phyloP scores from a whole-genome alignment of 495 filamentous ascomycete genomes.

The Chaetomium tenue region DNA sequence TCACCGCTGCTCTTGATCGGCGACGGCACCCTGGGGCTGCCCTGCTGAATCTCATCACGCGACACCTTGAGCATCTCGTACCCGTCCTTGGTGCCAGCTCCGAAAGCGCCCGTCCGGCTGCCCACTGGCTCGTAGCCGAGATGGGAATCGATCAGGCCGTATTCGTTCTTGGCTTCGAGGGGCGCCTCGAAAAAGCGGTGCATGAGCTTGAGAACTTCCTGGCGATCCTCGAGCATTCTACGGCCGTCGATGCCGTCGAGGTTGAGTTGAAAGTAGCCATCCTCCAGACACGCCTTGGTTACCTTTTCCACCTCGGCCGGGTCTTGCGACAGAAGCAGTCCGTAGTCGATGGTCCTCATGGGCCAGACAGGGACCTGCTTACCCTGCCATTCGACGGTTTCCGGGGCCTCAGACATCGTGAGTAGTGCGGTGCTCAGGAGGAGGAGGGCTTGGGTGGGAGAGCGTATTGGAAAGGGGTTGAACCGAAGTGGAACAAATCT shows the following conservation, averaged over 20 bases:
- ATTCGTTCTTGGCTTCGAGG: conserved; percentile 51
- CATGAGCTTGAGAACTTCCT: conserved; percentile 52
- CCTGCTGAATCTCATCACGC: conserved; percentile 50
- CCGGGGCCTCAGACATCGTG: conserved; percentile 39
- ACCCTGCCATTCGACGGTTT: conserved; percentile 52
- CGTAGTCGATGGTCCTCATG: conserved; percentile 51
- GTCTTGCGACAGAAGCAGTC: conserved; percentile 49
- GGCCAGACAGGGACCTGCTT: conserved; percentile 52
- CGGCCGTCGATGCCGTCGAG: conserved; percentile 49
- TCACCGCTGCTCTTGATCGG: conserved; percentile 51
- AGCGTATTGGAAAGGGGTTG: not conserved
- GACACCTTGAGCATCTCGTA: conserved; percentile 58
- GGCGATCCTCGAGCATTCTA: conserved; percentile 47
- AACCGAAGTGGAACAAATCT: not conserved
- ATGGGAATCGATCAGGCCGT: conserved; percentile 47
- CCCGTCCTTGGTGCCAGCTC: conserved; percentile 49
- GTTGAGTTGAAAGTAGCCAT: conserved; percentile 59
- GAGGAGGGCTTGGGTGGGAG: not conserved
- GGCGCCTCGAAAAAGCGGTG: conserved; percentile 51
- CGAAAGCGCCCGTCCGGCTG: conserved; percentile 48
- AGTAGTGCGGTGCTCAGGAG: conserved; percentile 35
- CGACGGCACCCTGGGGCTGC: conserved; percentile 44
- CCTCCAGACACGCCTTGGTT: conserved; percentile 46
- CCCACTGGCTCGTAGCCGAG: conserved; percentile 54
- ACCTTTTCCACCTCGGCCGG: conserved; percentile 51